These are phyloP conservation scores for Xylaria sp. DNA, from an alignment of 2,329 filamentous ascomycete genomes.

Conservation along the genomic window DNA sequence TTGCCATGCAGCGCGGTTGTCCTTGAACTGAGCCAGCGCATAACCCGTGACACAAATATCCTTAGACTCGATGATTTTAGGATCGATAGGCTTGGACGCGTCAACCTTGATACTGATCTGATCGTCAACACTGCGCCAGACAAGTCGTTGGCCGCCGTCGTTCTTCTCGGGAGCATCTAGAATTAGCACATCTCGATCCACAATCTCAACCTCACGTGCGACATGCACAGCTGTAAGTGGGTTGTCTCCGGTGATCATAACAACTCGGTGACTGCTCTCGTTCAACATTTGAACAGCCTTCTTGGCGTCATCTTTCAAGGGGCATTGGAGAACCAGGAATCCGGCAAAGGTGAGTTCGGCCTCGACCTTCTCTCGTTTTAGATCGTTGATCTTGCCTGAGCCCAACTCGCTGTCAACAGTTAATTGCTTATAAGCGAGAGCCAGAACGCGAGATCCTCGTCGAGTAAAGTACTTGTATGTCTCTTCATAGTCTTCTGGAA, in stretches of 20 bases:
- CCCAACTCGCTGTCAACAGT: constrained; percentile 81
- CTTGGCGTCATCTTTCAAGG: constrained; percentile 94
- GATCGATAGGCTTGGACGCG: constrained; percentile 78
- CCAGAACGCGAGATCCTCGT: constrained; percentile 91
- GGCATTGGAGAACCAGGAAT: constrained; percentile 93
- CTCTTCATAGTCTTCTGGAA: constrained; percentile 91
- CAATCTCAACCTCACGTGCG: constrained; percentile 93
- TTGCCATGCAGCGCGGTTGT: constrained; percentile 71
- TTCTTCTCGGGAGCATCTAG: constrained; percentile 94
- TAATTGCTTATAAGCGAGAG: constrained; percentile 92
- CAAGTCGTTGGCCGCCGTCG: constrained; percentile 76
- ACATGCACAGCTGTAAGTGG: constrained; percentile 96
- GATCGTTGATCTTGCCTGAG: constrained; percentile 84
- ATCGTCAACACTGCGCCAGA: constrained; percentile 96
- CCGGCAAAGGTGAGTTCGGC: constrained; percentile 85
- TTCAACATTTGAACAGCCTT: constrained; percentile 96
- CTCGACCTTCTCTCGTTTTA: constrained; percentile 93
- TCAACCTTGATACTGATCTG: constrained; percentile 86
- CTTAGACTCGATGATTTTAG: constrained; percentile 80
- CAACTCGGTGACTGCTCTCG: constrained; percentile 96
- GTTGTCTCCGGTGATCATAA: constrained; percentile 99
- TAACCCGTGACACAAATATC: constrained; percentile 97
- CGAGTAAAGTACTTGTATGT: constrained; percentile 98
- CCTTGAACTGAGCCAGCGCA: constrained; percentile 86
- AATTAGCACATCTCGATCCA: constrained; percentile 93